phyloP scores from a whole-genome alignment of 2,329 filamentous ascomycete species.

The Ophiocordyceps australis region DNA sequence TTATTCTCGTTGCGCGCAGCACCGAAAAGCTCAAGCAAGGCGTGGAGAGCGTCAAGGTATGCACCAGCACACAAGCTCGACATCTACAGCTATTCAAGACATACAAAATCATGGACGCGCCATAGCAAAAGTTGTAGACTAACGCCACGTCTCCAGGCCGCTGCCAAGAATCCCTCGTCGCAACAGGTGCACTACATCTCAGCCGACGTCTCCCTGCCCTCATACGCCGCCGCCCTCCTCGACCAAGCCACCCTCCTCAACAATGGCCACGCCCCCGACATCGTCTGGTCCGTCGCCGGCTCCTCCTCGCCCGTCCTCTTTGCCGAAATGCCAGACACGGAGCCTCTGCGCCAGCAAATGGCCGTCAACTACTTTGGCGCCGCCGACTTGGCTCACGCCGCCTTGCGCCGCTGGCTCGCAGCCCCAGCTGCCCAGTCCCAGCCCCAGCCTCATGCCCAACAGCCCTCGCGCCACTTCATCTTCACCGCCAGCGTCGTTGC shows the following conservation, averaged over 20 bases:
- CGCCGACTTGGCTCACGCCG: constrained; percentile 70
- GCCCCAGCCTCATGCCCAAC: constrained; percentile 20
- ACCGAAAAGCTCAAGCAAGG: constrained; percentile 55
- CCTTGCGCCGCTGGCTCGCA: constrained; percentile 56
- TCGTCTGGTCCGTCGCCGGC: constrained; percentile 86
- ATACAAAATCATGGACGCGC: too few relatives aligned
- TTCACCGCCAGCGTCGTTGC: constrained; percentile 68
- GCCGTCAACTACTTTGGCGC: constrained; percentile 83
- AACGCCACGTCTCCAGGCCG: constrained; percentile 25
- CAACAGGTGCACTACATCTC: constrained; percentile 75
- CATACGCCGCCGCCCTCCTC: constrained; percentile 54
- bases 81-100: too few relatives aligned
- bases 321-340: constrained; percentile 50
- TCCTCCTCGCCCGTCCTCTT: constrained; percentile 58
- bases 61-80: too few relatives aligned
- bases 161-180: constrained; percentile 41
- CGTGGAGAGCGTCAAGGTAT: constrained; percentile 45
- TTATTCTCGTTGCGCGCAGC: constrained; percentile 73
- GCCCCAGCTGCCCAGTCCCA: too few relatives aligned
- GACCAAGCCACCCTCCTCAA: constrained; percentile 66
- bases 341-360: constrained; percentile 60
- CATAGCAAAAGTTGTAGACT: neutral
- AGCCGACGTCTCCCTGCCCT: constrained; percentile 57
- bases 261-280: constrained; percentile 50
- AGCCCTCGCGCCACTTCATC: constrained; percentile 63